phyloP scores from a whole-genome alignment of 2,329 filamentous ascomycete species.

The Aspergillus luchuensis region DNA sequence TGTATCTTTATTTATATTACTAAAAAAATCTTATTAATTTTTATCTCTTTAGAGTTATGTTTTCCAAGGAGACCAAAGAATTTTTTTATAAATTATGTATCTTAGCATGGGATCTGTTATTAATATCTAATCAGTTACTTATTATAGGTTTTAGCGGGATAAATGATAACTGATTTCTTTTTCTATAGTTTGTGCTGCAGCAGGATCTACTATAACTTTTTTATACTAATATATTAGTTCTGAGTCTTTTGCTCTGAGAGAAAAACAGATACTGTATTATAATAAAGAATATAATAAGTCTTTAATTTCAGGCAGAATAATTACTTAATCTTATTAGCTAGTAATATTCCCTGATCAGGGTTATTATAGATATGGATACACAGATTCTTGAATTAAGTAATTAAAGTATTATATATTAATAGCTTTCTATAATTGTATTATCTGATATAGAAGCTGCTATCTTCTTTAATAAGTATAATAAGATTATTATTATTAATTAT shows the following conservation, averaged over 20 bases:
- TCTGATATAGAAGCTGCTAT: conserved; percentile 49
- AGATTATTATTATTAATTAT: conserved; percentile 31
- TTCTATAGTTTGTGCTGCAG: conserved; percentile 60
- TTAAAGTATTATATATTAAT: conserved; percentile 52
- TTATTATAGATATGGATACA: conserved; percentile 71
- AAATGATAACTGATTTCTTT: conserved; percentile 59
- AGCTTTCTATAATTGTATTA: conserved; percentile 46
- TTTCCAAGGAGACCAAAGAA: conserved; percentile 63
- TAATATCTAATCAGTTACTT: conserved; percentile 35
- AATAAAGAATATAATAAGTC: conserved; percentile 19
- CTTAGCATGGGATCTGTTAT: conserved; percentile 67
- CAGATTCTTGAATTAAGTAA: conserved; percentile 69
- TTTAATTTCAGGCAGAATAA: conserved; percentile 26
- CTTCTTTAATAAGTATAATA: conserved; percentile 52
- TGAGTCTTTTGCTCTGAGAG: conserved; percentile 58
- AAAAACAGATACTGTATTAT: conserved; percentile 47
- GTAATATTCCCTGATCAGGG: conserved; percentile 48
- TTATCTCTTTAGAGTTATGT: conserved; percentile 61
- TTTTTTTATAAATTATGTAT: conserved; percentile 64
- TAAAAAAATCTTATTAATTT: conserved; percentile 62
- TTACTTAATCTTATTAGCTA: conserved; percentile 51
- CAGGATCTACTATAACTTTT: conserved; percentile 55
- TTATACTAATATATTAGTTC: conserved; percentile 68
- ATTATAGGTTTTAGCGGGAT: conserved; percentile 71
- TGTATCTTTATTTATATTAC: conserved; percentile 58